These are phyloP conservation scores for Aspergillus diversus DNA, from an alignment of 495 filamentous ascomycete genomes.

Conservation along the genomic window DNA sequence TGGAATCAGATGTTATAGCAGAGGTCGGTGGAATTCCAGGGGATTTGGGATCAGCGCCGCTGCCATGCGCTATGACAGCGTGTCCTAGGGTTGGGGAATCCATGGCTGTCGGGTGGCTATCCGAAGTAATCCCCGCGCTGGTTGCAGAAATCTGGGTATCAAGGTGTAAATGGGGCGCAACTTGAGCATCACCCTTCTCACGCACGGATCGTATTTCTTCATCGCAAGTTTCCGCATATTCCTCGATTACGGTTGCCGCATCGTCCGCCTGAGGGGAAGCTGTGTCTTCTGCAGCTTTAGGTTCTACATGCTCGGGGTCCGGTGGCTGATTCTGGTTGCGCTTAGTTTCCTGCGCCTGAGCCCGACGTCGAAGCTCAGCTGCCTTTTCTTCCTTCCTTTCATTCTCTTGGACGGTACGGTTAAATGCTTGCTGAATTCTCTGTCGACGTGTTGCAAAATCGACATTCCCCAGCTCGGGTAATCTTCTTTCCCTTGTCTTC, in stretches of 20 bases:
- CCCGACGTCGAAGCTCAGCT: conserved; percentile 47
- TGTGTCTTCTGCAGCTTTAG: conserved; percentile 33
- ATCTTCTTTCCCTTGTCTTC: conserved; percentile 46
- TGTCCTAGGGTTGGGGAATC: conserved; percentile 77
- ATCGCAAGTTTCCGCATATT: conserved; percentile 21
- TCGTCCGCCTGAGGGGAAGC: conserved; percentile 24
- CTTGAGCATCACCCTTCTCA: not conserved
- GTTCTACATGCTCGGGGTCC: conserved; percentile 20
- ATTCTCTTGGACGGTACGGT: conserved; percentile 71
- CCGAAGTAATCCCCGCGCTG: conserved; percentile 8
- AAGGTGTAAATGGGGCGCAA: conserved; percentile 35
- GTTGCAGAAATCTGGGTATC: conserved; percentile 29
- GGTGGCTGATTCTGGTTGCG: conserved; percentile 32
- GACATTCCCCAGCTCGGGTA: conserved; percentile 66
- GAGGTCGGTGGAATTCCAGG: conserved; percentile 51
- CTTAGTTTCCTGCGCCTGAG: conserved; percentile 39
- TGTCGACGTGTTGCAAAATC: conserved; percentile 79
- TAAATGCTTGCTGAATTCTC: conserved; percentile 79
- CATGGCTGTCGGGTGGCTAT: conserved; percentile 31
- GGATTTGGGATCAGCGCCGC: conserved; percentile 41
- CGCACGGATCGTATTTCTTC: conserved; percentile 6
- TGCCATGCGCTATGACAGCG: conserved; percentile 44
- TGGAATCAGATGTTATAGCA: conserved; percentile 47
- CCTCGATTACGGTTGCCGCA: conserved; percentile 36
- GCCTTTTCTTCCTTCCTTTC: conserved; percentile 60